Evolutionary conservation across 2,329 filamentous ascomycete species (phyloP).

Genomic region (Claviceps digitariae): DNA sequence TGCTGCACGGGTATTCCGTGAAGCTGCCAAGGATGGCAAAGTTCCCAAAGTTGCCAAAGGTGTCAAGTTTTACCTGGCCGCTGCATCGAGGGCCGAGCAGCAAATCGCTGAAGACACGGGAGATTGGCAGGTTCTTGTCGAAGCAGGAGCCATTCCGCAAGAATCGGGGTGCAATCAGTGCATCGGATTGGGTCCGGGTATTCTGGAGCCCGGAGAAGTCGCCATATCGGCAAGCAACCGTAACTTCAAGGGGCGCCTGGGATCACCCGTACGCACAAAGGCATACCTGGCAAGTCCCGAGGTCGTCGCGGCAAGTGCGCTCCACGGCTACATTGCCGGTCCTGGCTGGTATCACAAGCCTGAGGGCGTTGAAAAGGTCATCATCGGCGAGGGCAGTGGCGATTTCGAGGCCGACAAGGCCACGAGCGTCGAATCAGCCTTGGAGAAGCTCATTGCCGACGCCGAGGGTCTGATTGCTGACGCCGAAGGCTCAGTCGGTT

Average conservation of each 20-base stretch:
- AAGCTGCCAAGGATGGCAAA: constrained; percentile 36
- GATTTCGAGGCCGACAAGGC: constrained; percentile 33
- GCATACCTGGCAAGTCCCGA: constrained; percentile 67
- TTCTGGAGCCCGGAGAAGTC: constrained; percentile 74
- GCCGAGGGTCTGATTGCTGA: constrained; percentile 48
- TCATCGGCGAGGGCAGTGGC: constrained; percentile 59
- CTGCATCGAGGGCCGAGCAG: constrained; percentile 68
- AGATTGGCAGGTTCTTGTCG: constrained; percentile 60
- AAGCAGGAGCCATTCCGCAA: constrained; percentile 19
- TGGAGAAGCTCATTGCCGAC: constrained; percentile 58
- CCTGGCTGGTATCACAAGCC: constrained; percentile 69
- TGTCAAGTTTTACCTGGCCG: constrained; percentile 78
- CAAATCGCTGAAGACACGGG: constrained; percentile 60
- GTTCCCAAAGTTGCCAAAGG: constrained; percentile 58
- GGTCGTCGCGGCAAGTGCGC: constrained; percentile 79
- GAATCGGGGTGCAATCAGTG: constrained; percentile 49
- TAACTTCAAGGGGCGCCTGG: constrained; percentile 61
- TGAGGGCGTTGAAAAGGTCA: constrained; percentile 51
- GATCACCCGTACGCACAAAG: background rate
- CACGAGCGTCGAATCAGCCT: constrained; percentile 48
- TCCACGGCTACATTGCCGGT: constrained; percentile 57
- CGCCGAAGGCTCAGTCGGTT: constrained; percentile 32
- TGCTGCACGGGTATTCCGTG: background rate
- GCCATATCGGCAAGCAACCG: constrained; percentile 82
- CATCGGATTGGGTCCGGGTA: constrained; percentile 67